A percentile compares a stretch with the other conserved stretches of the same genome.
These are phyloP conservation scores for Aphanomyces invadans DNA, from an alignment of 352 stramenopile genomes.

Conservation along the genomic window DNA sequence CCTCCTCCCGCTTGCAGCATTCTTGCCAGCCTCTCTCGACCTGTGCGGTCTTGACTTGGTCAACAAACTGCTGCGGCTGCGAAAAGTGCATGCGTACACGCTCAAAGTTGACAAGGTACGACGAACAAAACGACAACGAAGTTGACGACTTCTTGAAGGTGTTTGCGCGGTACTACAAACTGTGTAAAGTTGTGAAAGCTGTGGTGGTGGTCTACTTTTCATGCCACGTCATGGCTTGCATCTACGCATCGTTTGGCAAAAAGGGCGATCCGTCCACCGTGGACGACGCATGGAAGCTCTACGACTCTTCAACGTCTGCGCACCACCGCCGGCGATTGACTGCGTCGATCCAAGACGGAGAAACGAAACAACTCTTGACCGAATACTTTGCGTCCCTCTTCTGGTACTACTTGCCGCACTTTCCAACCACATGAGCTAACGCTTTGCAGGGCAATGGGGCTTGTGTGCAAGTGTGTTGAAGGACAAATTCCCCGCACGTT, in stretches of 20 bases:
- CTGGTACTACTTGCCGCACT: too few relatives aligned
- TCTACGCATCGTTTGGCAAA: slow-evolving; percentile 46
- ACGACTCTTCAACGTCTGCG: slow-evolving; percentile 27
- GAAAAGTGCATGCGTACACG: slow-evolving; percentile 40
- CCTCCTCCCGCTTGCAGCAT: slow-evolving; percentile 38
- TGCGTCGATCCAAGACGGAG: background rate
- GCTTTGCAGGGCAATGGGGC: slow-evolving; percentile 46
- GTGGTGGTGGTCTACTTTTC: slow-evolving; percentile 41
- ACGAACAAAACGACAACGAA: background rate
- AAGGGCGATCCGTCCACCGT: slow-evolving; percentile 28
- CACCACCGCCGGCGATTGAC: slow-evolving; percentile 32
- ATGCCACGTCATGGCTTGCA: slow-evolving; percentile 53
- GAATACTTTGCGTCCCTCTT: slow-evolving; percentile 53
- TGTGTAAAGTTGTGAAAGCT: slow-evolving; percentile 51
- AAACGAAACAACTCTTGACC: background rate
- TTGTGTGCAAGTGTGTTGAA: slow-evolving; percentile 47
- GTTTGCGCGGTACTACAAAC: slow-evolving; percentile 41
- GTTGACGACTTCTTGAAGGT: background rate
- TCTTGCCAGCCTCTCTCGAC: slow-evolving; percentile 14
- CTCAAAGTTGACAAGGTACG: slow-evolving; percentile 57
- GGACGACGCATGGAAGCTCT: slow-evolving; percentile 35
- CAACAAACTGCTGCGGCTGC: slow-evolving; percentile 49
- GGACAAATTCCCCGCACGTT: slow-evolving; percentile 45
- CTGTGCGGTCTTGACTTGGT: slow-evolving; percentile 36
- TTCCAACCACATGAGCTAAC: too few relatives aligned